These are phyloP conservation scores for Tubosaeta sp. DNA, from an alignment of 768 basidiomycete species.

Conservation along the genomic window DNA sequence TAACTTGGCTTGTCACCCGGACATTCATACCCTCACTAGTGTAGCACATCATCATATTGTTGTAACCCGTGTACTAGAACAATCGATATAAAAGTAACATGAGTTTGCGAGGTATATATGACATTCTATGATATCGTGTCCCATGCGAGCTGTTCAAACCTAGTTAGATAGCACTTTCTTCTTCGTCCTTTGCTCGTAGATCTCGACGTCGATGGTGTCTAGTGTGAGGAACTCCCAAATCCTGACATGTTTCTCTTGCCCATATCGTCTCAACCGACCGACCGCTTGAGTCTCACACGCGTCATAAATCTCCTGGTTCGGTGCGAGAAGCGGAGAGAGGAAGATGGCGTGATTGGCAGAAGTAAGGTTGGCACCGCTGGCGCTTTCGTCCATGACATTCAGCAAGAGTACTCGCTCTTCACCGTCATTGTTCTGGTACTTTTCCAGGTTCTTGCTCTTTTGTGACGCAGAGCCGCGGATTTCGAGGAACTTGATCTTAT, in stretches of 20 bases:
- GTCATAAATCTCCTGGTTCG: constrained; percentile 77
- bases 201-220: constrained; percentile 86
- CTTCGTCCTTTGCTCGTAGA: constrained; percentile 53
- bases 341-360: constrained; percentile 94
- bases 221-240: constrained; percentile 82
- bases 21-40: constrained; percentile 19
- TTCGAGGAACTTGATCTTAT: constrained; percentile 73
- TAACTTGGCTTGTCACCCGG: constrained; percentile 26
- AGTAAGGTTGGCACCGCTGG: constrained; percentile 91
- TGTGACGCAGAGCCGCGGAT: constrained; percentile 73
- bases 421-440: constrained; percentile 79
- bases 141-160: background rate
- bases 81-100: background rate
- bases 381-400: constrained; percentile 92
- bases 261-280: constrained; percentile 78
- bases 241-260: constrained; percentile 74
- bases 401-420: constrained; percentile 78
- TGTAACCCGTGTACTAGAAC: constrained; percentile 9
- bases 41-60: constrained; percentile 11
- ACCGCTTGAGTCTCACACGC: constrained; percentile 82
- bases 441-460: constrained; percentile 79
- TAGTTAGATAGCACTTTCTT: constrained; percentile 22
- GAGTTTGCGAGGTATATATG: background rate
- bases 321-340: constrained; percentile 84
- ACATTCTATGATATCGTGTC: constrained; percentile 6